Base-by-base conservation (phyloP, 352 stramenopile species). In the Peronospora farinosa region DNA sequence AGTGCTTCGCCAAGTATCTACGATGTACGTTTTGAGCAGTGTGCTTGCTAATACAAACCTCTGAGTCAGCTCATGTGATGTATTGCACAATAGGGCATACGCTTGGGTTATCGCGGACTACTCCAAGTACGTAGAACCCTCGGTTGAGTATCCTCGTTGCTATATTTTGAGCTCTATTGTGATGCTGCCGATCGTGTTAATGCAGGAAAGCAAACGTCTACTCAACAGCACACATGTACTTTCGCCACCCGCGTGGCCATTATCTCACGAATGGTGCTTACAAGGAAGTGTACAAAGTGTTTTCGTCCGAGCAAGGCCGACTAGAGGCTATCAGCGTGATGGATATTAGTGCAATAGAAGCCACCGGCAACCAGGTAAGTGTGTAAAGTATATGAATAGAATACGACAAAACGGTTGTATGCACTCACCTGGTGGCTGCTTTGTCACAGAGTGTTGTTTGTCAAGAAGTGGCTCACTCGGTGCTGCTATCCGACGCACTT, bases 381-480 rank as follows among this genome's bases (percentile, higher is more conserved):
- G 13, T 42, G 6, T 32, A 17, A 12, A 11, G 9, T 39, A 9
- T n/a, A 42, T 21, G 19, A 21, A 21, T 3, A 21, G 23, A 27
- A 27, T 27, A 27, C 23, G 23, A 27, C 23, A 5, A 5, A 27
- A 27, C 0, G 2, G 5, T 6, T 37, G 23, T 16, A 37, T 10
- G 10, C 17, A 13, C 44, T 63, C 12, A 56, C 21, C 37, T 15
- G 35, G 2, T 37, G 7, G 13, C 11, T 12, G 17, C 36, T 47
- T 27, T 44, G 47, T 31, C 43, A 6, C 50, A 92, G 79, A 66
- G 78, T 50, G 72, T 97, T 21, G 72, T 98, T 33, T 78, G 78
- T 6, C 83, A 96, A 65, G 95, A 99, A 64, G 78, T 99, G n/a
- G 88, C 88, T 5, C 88, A 97, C 37, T 97, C 92, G 2, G 56